Evolutionary conservation across 1,139 yeast species (phyloP).

Genomic region (Meyerozyma athensensis): DNA sequence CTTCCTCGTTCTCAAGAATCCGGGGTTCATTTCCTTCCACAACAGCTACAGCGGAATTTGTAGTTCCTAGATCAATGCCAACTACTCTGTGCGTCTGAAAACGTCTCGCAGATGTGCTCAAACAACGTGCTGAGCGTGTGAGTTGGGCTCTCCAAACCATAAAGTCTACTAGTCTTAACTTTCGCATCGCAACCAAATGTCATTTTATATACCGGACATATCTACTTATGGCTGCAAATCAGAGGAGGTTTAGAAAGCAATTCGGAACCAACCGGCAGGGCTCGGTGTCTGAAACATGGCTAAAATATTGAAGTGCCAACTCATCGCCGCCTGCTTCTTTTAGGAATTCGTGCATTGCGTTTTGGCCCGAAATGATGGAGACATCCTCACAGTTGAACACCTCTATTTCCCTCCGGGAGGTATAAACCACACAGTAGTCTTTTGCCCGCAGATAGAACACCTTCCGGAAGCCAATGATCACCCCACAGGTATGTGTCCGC

Average conservation of each 20-base stretch:
- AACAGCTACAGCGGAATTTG: conserved; percentile 77
- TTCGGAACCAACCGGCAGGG: not conserved
- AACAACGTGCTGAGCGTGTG: not conserved
- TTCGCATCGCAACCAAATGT: not conserved
- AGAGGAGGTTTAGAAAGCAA: not conserved
- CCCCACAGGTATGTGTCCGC: not conserved
- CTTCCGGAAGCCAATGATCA: not conserved
- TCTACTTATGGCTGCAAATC: not conserved
- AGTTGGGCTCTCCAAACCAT: conserved; percentile 1
- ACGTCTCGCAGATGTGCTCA: not conserved
- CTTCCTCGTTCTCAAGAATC: conserved; percentile 65
- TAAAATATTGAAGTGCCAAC: not conserved
- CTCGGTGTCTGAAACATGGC: not conserved
- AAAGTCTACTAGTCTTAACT: not conserved
- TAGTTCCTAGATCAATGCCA: conserved; percentile 78
- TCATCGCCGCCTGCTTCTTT: not conserved
- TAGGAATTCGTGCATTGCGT: not conserved
- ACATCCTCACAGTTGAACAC: not conserved
- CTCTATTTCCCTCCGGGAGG: not conserved
- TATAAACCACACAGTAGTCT: not conserved
- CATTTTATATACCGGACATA: not conserved
- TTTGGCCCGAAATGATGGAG: not conserved
- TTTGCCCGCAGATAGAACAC: not conserved
- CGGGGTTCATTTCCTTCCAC: conserved; percentile 42
- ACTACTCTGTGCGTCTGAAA: conserved; percentile 38